Conservation (phyloP, 1,284 basidiomycete genomes). For the Cryptococcus neoformans region DNA sequence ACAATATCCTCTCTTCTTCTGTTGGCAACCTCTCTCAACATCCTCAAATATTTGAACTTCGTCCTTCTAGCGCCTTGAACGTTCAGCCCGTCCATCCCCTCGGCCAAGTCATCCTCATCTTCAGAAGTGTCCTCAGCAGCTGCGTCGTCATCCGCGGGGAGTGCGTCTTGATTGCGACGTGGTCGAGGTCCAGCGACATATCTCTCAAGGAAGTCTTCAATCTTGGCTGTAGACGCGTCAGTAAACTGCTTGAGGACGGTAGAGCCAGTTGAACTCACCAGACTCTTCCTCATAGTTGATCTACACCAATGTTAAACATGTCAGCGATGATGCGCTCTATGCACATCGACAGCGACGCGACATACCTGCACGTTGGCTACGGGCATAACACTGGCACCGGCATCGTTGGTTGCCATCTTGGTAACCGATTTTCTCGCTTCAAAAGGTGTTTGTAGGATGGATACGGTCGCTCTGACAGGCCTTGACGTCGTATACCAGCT, state of each 20-base stretch:
- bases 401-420: constrained; percentile 16
- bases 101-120: constrained; percentile 63
- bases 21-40: constrained; percentile 90
- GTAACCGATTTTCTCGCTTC: not conserved
- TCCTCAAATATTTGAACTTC: constrained; percentile 79
- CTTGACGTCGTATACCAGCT: too few species aligned
- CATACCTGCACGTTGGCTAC: constrained; percentile 45
- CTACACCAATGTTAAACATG: constrained; percentile 11
- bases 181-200: constrained; percentile 32
- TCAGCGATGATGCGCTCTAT: not conserved
- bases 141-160: constrained; percentile 58
- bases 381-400: constrained; percentile 33
- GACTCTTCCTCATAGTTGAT: constrained; percentile 46
- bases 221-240: constrained; percentile 27
- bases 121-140: constrained; percentile 53
- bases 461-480: not conserved
- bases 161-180: constrained; percentile 6
- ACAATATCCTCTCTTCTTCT: constrained; percentile 52
- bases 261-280: constrained; percentile 15
- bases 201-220: constrained; percentile 41
- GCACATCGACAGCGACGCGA: not conserved
- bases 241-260: not conserved
- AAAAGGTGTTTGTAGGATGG: not conserved
- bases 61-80: constrained; percentile 33
- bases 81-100: constrained; percentile 50